Evolutionary conservation across 805 yeast genomes (phyloP).

Genomic region (Candida endomychidarum): DNA sequence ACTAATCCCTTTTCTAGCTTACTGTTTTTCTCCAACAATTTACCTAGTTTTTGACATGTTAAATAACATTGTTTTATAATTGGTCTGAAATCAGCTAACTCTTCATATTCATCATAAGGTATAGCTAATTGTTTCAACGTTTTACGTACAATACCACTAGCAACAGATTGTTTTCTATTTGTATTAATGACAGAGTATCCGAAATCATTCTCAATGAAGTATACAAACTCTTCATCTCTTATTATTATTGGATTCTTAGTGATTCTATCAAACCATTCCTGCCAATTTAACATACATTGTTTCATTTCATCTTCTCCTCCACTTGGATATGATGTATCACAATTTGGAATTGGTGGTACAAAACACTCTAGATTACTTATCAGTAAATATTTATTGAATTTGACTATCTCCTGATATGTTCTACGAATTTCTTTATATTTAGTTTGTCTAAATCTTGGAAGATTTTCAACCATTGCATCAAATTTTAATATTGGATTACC

Average conservation of each 20-base stretch:
- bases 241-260: conserved; percentile 74
- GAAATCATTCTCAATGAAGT: conserved; percentile 78
- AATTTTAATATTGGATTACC: conserved; percentile 81
- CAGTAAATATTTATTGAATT: conserved; percentile 73
- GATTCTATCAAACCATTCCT: conserved; percentile 82
- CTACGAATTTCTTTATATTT: conserved; percentile 74
- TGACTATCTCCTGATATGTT: conserved; percentile 72
- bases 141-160: conserved; percentile 84
- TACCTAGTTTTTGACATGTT: conserved; percentile 53
- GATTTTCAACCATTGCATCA: conserved; percentile 50
- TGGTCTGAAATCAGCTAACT: conserved; percentile 84
- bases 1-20: conserved; percentile 56
- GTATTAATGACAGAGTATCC: conserved; percentile 62
- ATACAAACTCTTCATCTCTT: conserved; percentile 83
- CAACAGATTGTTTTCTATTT: conserved; percentile 55
- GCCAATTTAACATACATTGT: conserved; percentile 59
- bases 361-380: conserved; percentile 88
- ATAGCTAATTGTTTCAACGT: conserved; percentile 90
- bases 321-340: conserved; percentile 76
- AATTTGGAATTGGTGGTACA: conserved; percentile 81
- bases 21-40: conserved; percentile 51
- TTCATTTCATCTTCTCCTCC: conserved; percentile 78
- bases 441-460: conserved; percentile 74
- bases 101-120: conserved; percentile 84
- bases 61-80: conserved; percentile 74